These are phyloP conservation scores for Senna siamea DNA, from an alignment of 306 rosid genomes.

Conservation along the genomic window DNA sequence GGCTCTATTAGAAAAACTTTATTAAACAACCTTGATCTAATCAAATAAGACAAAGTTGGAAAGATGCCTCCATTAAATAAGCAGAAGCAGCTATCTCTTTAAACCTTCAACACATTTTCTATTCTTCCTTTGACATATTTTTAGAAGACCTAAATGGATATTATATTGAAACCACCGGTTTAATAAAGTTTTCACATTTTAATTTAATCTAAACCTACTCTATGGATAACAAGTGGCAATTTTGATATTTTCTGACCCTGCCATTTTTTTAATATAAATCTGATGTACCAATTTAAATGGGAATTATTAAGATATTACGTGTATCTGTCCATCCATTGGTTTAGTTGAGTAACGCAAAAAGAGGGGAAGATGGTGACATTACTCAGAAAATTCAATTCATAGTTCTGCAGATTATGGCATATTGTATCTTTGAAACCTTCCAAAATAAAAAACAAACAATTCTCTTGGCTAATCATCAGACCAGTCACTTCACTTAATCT, in stretches of 20 bases:
- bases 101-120: conserved; percentile 10
- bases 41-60: conserved; percentile 39
- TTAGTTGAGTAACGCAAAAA: background rate
- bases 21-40: background rate
- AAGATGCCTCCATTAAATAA: conserved; percentile 25
- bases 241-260: background rate
- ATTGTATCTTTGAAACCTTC: background rate
- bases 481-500: conserved; percentile 41
- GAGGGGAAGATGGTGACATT: conserved; percentile 15
- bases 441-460: conserved; percentile 2
- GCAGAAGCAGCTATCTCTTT: conserved; percentile 13
- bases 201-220: background rate
- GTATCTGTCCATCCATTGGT: conserved; percentile 43
- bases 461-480: conserved; percentile 12
- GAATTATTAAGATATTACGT: conserved; percentile 11
- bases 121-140: background rate
- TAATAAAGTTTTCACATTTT: background rate
- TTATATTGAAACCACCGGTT: background rate
- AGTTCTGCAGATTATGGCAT: background rate
- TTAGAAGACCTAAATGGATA: background rate
- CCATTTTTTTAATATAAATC: background rate
- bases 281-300: background rate
- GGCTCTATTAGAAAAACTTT: background rate
- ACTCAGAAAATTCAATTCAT: background rate
- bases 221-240: background rate